Conservation (phyloP, 257 asterid genomes). For the Salvia rosmarinus region DNA sequence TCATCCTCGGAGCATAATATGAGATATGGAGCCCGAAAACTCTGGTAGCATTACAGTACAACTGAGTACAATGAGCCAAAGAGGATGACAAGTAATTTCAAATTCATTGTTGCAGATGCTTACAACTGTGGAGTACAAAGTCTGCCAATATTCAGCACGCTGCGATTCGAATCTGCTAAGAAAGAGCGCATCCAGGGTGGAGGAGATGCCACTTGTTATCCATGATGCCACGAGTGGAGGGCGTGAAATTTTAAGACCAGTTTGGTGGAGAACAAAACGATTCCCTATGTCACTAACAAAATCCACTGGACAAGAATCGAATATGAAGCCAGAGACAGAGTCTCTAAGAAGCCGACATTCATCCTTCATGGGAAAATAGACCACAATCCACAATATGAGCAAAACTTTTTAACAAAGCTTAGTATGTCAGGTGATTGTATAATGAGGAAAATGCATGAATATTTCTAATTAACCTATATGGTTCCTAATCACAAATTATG, state of each 20-base stretch:
- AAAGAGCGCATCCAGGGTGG: conserved; percentile 81
- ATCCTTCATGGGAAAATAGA: conserved; percentile 50
- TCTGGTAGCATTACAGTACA: conserved; percentile 45
- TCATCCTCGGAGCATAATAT: conserved; percentile 92
- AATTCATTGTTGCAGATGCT: conserved; percentile 36
- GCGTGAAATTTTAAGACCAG: conserved; percentile 60
- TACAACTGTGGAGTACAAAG: conserved; percentile 81
- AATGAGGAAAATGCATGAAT: not conserved
- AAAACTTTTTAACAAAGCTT: conserved; percentile 6
- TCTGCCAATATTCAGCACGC: conserved; percentile 97
- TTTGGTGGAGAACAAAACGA: conserved; percentile 78
- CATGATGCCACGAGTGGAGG: conserved; percentile 79
- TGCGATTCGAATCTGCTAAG: conserved; percentile 76
- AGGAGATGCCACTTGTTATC: conserved; percentile 71
- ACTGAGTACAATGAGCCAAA: conserved; percentile 22
- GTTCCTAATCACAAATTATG: not conserved
- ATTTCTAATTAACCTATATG: not conserved
- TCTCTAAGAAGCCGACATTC: conserved; percentile 73
- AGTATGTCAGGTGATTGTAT: too few species aligned
- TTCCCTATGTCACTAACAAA: conserved; percentile 79
- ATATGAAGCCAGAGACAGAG: conserved; percentile 80
- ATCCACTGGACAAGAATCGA: conserved; percentile 91
- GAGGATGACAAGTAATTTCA: not conserved
- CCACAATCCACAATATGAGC: conserved; percentile 22
- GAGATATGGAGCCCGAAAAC: conserved; percentile 88